A percentile compares a stretch with the other conserved stretches of the same genome.
These are phyloP conservation scores for Phytophthora pseudosyringae DNA, from an alignment of 352 stramenopile genomes.

Conservation along the genomic window DNA sequence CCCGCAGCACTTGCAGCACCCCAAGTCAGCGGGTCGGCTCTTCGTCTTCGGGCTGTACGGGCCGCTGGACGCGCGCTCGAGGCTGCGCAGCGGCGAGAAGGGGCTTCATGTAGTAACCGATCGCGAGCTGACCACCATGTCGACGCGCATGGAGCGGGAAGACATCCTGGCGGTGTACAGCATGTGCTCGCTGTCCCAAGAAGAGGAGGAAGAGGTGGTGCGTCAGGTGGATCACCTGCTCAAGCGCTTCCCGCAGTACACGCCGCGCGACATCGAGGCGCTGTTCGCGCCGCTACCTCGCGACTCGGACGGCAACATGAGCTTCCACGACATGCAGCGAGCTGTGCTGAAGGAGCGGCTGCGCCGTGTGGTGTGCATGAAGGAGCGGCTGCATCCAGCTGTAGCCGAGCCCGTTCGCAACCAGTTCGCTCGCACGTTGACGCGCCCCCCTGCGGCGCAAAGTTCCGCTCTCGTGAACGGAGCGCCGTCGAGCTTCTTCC, in stretches of 20 bases:
- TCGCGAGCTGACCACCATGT: conserved; percentile 81
- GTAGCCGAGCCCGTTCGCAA: conserved; percentile 60
- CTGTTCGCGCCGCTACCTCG: conserved; percentile 61
- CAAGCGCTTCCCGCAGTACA: conserved; percentile 74
- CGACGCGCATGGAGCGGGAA: conserved; percentile 75
- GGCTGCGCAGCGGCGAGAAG: conserved; percentile 64
- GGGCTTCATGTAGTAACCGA: conserved; percentile 75
- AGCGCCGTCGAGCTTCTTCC: conserved; percentile 72
- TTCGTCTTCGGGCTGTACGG: conserved; percentile 88
- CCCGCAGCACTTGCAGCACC: conserved; percentile 73
- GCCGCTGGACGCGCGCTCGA: conserved; percentile 63
- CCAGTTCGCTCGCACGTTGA: conserved; percentile 52
- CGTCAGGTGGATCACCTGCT: conserved; percentile 69
- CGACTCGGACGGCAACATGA: conserved; percentile 50
- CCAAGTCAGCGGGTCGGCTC: conserved; percentile 75
- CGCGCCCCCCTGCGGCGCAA: conserved; percentile 49
- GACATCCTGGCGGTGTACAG: conserved; percentile 82
- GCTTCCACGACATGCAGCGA: conserved; percentile 86
- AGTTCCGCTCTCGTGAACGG: conserved; percentile 31
- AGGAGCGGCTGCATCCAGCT: conserved; percentile 59
- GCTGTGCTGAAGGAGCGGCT: conserved; percentile 64
- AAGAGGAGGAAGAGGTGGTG: conserved; percentile 80
- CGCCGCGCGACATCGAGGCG: conserved; percentile 57
- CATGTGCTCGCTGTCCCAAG: conserved; percentile 65
- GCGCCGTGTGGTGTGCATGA: conserved; percentile 76